These are phyloP conservation scores for Claviceps sp. DNA, from an alignment of 2,329 filamentous ascomycete species.

Conservation along the genomic window DNA sequence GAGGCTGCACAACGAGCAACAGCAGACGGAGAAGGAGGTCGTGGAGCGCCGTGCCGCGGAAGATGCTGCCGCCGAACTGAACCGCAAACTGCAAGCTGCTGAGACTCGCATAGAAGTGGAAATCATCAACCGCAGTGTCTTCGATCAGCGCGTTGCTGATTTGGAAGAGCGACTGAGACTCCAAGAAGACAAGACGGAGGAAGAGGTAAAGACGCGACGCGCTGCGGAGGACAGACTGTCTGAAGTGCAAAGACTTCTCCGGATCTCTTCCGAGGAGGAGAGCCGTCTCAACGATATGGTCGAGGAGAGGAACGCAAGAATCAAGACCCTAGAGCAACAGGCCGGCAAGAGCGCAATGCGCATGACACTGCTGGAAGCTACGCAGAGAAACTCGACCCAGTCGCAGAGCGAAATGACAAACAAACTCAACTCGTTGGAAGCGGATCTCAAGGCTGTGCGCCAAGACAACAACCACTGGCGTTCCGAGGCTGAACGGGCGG, in stretches of 20 bases:
- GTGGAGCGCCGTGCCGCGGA: conserved; percentile 36
- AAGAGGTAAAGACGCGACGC: conserved; percentile 49
- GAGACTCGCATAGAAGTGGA: conserved; percentile 47
- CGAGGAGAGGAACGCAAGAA: conserved; percentile 55
- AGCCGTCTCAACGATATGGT: conserved; percentile 51
- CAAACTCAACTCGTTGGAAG: conserved; percentile 38
- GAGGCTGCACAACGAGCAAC: conserved; percentile 33
- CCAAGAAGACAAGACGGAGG: conserved; percentile 49
- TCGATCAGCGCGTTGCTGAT: conserved; percentile 49
- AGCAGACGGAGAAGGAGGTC: conserved; percentile 35
- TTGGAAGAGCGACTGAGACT: conserved; percentile 55
- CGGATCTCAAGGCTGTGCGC: conserved; percentile 39
- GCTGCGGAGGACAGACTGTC: conserved; percentile 59
- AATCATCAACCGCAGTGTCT: conserved; percentile 45
- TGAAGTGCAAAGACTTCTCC: conserved; percentile 57
- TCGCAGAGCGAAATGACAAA: conserved; percentile 41
- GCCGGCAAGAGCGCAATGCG: conserved; percentile 44
- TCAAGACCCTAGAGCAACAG: conserved; percentile 45
- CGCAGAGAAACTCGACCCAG: conserved; percentile 45
- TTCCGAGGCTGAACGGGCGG: conserved; percentile 44
- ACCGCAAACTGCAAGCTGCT: conserved; percentile 40
- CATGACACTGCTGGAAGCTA: conserved; percentile 52
- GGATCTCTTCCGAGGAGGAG: conserved; percentile 59
- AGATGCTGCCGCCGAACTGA: conserved; percentile 38
- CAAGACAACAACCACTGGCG: conserved; percentile 49